phyloP scores from a whole-genome alignment of 1,139 yeast genomes.

The Taiozyma sp. region DNA sequence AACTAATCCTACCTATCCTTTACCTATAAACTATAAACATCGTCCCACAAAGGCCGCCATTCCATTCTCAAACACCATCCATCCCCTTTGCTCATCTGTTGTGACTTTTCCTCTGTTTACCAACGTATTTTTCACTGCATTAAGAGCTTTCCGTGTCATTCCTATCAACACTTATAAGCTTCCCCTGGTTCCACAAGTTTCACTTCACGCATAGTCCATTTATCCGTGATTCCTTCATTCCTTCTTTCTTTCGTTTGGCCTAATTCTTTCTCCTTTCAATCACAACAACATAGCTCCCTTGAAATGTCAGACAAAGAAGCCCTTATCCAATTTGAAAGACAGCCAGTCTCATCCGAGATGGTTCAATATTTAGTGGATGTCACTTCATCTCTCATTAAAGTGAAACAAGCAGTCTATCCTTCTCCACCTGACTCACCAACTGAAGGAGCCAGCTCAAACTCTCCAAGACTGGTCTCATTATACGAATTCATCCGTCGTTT shows the following conservation, averaged over 20 bases:
- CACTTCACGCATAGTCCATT: background rate
- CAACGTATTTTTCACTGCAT: background rate
- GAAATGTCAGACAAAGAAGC: slow-evolving; percentile 56
- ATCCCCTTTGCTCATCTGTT: background rate
- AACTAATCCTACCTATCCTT: background rate
- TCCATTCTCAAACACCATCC: background rate
- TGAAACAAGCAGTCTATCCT: slow-evolving; percentile 35
- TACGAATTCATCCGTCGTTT: slow-evolving; percentile 65
- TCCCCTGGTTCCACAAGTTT: background rate
- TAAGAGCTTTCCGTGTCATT: background rate
- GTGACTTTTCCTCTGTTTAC: background rate
- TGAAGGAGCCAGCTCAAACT: background rate
- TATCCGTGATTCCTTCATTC: too few species aligned
- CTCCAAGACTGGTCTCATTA: slow-evolving; percentile 33
- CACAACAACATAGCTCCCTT: background rate
- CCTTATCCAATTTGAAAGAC: slow-evolving; percentile 66
- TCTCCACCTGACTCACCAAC: slow-evolving; percentile 44
- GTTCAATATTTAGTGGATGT: slow-evolving; percentile 74
- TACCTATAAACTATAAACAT: too few species aligned
- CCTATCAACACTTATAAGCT: background rate
- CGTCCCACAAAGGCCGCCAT: background rate
- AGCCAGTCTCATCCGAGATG: slow-evolving; percentile 78
- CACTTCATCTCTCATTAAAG: slow-evolving; percentile 72
- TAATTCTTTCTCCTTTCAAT: too few species aligned
- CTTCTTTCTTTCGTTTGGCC: too few species aligned